Conservation (phyloP, 202 grass and related monocot genomes). For the Dendrocalamus latiflorus region DNA sequence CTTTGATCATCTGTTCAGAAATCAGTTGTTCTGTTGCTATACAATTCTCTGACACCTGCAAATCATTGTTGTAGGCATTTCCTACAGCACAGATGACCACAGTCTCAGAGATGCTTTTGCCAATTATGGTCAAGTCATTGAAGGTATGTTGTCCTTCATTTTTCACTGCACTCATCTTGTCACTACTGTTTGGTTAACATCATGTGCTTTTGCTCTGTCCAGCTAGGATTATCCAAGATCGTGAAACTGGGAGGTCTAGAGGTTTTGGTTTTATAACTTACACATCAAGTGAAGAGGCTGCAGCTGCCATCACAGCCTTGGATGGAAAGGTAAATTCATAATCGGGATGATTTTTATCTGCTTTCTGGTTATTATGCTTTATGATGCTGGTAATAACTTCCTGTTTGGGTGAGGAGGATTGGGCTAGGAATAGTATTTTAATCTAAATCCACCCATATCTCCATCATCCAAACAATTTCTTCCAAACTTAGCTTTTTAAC, state of each 20-base stretch:
- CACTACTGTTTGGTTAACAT: not conserved
- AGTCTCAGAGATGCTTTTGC: slow-evolving; percentile 46
- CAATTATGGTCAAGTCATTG: slow-evolving; percentile 62
- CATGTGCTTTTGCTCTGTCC: slow-evolving; percentile 5
- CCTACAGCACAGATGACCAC: slow-evolving; percentile 52
- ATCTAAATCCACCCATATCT: not conserved
- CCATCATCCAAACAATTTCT: not conserved
- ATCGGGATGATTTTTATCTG: not conserved
- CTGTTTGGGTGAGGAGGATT: not conserved
- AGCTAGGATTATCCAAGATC: slow-evolving; percentile 71
- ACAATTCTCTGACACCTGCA: not conserved
- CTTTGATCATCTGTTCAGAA: not conserved
- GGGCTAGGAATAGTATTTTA: not conserved
- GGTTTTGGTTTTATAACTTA: slow-evolving; percentile 85
- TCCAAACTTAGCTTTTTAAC: not conserved
- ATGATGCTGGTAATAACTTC: not conserved
- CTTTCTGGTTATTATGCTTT: not conserved
- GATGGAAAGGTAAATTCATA: slow-evolving; percentile 53
- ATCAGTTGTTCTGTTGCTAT: not conserved
- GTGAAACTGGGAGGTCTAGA: slow-evolving; percentile 71
- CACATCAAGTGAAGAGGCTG: slow-evolving; percentile 55
- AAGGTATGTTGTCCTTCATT: slow-evolving; percentile 24
- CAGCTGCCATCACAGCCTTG: slow-evolving; percentile 57
- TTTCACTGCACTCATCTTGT: not conserved
- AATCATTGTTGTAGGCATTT: slow-evolving; percentile 50